phyloP scores from a whole-genome alignment of 176 grass and related monocot genomes.

The Hsuehochloa calcarea region DNA sequence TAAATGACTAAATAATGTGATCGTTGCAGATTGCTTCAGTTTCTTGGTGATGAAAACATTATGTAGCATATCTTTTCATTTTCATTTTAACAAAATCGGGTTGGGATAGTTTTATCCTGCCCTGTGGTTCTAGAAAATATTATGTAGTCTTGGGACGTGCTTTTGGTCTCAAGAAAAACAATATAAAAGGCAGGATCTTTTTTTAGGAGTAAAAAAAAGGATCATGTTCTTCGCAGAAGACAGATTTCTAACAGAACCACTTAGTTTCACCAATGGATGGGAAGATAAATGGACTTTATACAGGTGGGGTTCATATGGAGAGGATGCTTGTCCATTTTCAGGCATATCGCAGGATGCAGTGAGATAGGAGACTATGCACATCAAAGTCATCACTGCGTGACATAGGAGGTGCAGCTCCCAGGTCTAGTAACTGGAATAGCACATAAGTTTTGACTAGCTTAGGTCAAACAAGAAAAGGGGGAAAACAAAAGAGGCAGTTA shows the following conservation, averaged over 20 bases:
- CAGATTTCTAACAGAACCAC: background rate
- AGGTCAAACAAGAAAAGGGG: background rate
- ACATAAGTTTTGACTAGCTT: background rate
- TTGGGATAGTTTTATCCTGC: background rate
- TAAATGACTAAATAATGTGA: background rate
- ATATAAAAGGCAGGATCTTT: background rate
- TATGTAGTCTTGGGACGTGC: background rate
- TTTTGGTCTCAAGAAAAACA: background rate
- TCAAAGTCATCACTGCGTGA: background rate
- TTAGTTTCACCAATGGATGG: background rate
- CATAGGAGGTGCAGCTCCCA: background rate
- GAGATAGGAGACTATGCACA: background rate
- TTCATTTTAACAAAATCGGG: background rate
- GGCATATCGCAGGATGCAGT: background rate
- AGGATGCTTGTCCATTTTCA: background rate
- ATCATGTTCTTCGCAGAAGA: background rate
- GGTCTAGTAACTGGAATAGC: background rate
- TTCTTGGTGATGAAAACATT: background rate
- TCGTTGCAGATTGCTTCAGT: background rate
- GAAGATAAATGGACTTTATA: background rate
- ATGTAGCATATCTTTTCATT: background rate
- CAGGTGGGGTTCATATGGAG: background rate
- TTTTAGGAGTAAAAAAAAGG: background rate
- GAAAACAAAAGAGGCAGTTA: background rate
- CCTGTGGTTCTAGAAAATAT: background rate